Conservation (phyloP, 768 basidiomycete genomes). For the Lactifluus volemus region DNA sequence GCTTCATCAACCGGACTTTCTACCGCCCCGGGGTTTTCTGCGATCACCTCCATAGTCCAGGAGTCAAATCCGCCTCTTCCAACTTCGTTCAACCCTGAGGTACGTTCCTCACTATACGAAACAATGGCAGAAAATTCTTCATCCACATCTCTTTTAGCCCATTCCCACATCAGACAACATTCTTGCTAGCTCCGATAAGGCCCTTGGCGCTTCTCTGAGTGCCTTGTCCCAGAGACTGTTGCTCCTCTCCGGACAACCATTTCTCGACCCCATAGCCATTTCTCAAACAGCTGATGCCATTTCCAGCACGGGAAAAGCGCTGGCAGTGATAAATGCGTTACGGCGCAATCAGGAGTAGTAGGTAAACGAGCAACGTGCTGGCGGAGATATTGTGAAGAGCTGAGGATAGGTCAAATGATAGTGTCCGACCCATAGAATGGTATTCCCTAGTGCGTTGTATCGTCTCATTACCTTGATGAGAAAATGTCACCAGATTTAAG, state of each 20-base stretch:
- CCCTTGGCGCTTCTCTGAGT: conserved; percentile 9
- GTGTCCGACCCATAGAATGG: not conserved
- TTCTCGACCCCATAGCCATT: conserved; percentile 12
- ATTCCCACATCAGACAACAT: not conserved
- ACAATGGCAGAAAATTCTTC: not conserved
- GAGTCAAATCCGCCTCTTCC: not conserved
- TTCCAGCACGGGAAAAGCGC: conserved; percentile 15
- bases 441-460: conserved; percentile 12
- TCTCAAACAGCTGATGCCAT: conserved; percentile 19
- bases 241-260: conserved; percentile 4
- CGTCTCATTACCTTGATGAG: conserved; percentile 7
- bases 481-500: conserved; percentile 4
- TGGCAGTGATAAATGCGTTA: conserved; percentile 11
- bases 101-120: not conserved
- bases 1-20: not conserved
- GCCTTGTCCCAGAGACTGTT: conserved; percentile 14
- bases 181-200: conserved; percentile 1
- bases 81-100: not conserved
- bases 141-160: not conserved
- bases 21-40: not conserved
- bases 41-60: not conserved
- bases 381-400: conserved; percentile 9
- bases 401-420: not conserved
- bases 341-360: conserved; percentile 9
- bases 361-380: conserved; percentile 1